Evolutionary conservation across 495 filamentous ascomycete species (phyloP).

Genomic region (Astrothelium macrocarpum): DNA sequence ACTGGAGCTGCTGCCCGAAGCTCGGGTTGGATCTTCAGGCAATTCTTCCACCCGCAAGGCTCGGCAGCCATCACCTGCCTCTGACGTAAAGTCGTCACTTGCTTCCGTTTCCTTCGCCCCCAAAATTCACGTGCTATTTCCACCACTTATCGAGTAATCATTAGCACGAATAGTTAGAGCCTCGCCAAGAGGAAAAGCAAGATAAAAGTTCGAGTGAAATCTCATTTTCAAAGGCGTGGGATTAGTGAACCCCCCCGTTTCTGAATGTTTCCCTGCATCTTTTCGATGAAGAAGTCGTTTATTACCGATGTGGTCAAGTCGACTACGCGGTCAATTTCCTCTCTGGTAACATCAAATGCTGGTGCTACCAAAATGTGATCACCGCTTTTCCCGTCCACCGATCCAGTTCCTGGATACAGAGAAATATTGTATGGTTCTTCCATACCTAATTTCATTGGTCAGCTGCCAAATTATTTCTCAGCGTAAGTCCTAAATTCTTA

Average conservation of each 20-base stretch:
- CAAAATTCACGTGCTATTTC: neutral
- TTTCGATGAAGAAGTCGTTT: constrained; percentile 24
- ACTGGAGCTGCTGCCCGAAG: neutral
- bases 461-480: constrained; percentile 38
- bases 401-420: constrained; percentile 61
- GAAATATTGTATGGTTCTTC: constrained; percentile 45
- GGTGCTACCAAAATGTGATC: constrained; percentile 73
- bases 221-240: too few relatives aligned
- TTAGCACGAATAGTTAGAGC: too few relatives aligned
- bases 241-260: too few relatives aligned
- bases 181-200: too few relatives aligned
- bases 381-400: constrained; percentile 54
- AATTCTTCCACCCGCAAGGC: neutral
- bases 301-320: constrained; percentile 24
- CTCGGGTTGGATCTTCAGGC: neutral
- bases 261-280: neutral
- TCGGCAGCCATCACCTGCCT: neutral
- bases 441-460: constrained; percentile 20
- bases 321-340: constrained; percentile 28
- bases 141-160: too few relatives aligned
- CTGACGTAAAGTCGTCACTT: neutral
- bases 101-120: neutral
- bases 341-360: constrained; percentile 51
- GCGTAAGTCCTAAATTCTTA: constrained; percentile 27
- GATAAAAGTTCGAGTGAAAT: too few relatives aligned